Evolutionary conservation across 768 basidiomycete genomes (phyloP).

Genomic region (Suillus subalutaceus): DNA sequence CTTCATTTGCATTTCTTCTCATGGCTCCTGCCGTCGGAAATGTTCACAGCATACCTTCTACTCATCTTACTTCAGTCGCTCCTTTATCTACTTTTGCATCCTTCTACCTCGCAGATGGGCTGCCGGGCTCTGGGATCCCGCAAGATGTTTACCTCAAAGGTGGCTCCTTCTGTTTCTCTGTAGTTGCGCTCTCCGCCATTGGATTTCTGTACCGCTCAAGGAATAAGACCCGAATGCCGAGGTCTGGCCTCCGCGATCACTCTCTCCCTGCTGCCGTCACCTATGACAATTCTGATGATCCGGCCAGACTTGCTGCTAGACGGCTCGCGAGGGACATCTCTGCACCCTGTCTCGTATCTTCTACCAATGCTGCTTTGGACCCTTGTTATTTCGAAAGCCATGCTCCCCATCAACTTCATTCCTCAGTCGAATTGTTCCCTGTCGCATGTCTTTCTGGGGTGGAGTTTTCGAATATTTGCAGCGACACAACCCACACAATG

Average conservation of each 20-base stretch:
- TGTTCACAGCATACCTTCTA: not conserved
- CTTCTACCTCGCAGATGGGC: not conserved
- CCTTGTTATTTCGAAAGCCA: constrained; percentile 4
- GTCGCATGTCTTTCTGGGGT: not conserved
- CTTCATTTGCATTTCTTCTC: not conserved
- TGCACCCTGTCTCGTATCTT: constrained; percentile 6
- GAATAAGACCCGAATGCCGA: not conserved
- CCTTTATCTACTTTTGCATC: not conserved
- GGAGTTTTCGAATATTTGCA: not conserved
- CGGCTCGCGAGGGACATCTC: not conserved
- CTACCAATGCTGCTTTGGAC: constrained; percentile 13
- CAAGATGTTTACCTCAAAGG: constrained; percentile 6
- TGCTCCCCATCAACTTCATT: not conserved
- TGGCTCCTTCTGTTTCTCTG: constrained; percentile 3
- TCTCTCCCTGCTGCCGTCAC: constrained; percentile 2
- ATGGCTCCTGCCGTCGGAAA: not conserved
- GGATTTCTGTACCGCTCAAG: constrained; percentile 4
- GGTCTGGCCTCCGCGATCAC: not conserved
- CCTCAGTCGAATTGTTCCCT: not conserved
- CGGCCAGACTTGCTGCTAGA: not conserved
- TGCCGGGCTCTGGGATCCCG: not conserved
- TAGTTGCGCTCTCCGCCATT: not conserved
- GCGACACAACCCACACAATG: not conserved
- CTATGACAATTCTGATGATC: not conserved
- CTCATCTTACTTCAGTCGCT: not conserved